Base-by-base conservation (phyloP, 768 basidiomycete genomes). In the Daedaleopsis sinensis region DNA sequence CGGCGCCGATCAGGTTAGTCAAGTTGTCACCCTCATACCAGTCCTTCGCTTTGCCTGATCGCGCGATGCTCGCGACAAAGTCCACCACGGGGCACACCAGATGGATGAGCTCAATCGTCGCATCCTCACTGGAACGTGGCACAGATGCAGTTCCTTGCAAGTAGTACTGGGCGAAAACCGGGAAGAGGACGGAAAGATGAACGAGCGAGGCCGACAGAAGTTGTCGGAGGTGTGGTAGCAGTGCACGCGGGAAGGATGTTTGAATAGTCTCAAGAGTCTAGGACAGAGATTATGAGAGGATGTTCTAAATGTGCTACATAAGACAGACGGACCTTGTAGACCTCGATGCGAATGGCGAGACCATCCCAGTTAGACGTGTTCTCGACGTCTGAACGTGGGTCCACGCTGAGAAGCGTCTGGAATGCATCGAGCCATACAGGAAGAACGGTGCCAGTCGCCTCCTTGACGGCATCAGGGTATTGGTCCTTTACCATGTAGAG, bases 401-500 rank as follows among this genome's bases (percentile, higher is more conserved):
- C 86, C 21, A 84, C 73, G 53, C 76, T 80, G 23, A 98, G 78
- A 15, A 98, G 79, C 16, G 87, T 84, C 63, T 85, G 86, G 79
- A 98, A 94, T 0, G 93, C 92, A 39, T 90, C 89, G n/a, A 98
- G 76, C 97, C 97, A 99, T 16, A 87, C 80, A 1, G 96, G 93
- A 7, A 96, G 83, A 44, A 98, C 86, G 47, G 85, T 82, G 24
- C 84, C 86, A 37, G 85, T 84, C 0, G 94, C 94, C 65, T 92
- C 89, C 68, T 91, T 91, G 39, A 93, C 92, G 0, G 91, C 85
- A 59, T 90, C 86, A 0, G 95, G 93, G 67, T 95, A 90, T 65
- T 94, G 90, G 38, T 94, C 94, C 72, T 95, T 94, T 58, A 98
- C 94, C 88, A 96, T 98, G 74, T 91, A 95, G 18, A 98, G 80